Percentiles rank a stretch among this genome's conserved stretches.
These are phyloP conservation scores for Didymella arachidicola DNA, from an alignment of 2,329 filamentous ascomycete species.

Conservation along the genomic window DNA sequence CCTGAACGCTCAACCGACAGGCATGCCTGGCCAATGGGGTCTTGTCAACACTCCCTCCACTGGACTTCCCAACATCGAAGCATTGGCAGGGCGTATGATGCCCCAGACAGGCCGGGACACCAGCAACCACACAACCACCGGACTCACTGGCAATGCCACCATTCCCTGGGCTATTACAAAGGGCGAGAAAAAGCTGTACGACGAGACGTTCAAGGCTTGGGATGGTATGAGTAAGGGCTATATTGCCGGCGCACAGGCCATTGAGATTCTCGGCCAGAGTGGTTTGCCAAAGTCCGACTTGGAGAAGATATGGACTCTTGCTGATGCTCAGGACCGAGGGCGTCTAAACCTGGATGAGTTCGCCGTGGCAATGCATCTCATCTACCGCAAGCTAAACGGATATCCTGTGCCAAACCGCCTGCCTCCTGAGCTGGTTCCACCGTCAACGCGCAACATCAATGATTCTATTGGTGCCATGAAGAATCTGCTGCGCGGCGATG, in stretches of 20 bases:
- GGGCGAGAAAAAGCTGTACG: constrained; percentile 96
- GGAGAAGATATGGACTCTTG: constrained; percentile 92
- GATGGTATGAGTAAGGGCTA: constrained; percentile 93
- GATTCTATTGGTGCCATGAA: constrained; percentile 95
- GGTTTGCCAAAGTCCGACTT: constrained; percentile 89
- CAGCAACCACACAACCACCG: constrained; percentile 82
- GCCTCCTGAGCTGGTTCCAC: constrained; percentile 90
- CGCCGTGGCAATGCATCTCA: constrained; percentile 97
- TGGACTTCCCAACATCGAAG: constrained; percentile 92
- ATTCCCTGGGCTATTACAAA: constrained; percentile 99
- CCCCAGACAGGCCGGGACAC: constrained; percentile 87
- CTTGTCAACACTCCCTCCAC: constrained; percentile 91
- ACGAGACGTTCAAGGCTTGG: constrained; percentile 94
- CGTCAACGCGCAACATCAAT: constrained; percentile 90
- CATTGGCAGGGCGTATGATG: constrained; percentile 94
- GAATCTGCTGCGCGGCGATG: constrained; percentile 85
- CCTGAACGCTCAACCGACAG: constrained; percentile 92
- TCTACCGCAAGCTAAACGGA: constrained; percentile 95
- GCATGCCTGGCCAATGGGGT: constrained; percentile 95
- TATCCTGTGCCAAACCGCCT: constrained; percentile 89
- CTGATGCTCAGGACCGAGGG: constrained; percentile 92
- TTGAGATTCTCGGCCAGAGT: constrained; percentile 97
- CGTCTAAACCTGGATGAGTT: constrained; percentile 96
- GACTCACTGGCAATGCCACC: constrained; percentile 89
- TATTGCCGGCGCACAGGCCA: constrained; percentile 89